These are phyloP conservation scores for Pyrenochaeta sp. DNA, from an alignment of 2,329 filamentous ascomycete genomes.

Conservation along the genomic window DNA sequence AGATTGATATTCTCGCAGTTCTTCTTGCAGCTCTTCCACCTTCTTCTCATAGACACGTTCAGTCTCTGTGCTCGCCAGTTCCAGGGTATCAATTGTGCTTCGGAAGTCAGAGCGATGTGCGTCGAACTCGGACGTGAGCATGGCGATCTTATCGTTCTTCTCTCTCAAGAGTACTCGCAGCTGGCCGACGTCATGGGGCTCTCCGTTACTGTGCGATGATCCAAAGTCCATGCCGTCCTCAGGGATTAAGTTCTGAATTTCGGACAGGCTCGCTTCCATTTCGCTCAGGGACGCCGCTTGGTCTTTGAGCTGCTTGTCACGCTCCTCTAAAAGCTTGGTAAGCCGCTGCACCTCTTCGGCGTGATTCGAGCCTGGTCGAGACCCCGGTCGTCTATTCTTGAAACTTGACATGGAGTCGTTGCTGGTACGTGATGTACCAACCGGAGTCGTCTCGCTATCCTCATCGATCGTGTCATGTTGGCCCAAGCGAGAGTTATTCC, in stretches of 20 bases:
- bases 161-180: slow-evolving; percentile 85
- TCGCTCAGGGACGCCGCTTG: slow-evolving; percentile 83
- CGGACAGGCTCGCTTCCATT: slow-evolving; percentile 88
- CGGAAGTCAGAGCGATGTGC: slow-evolving; percentile 93
- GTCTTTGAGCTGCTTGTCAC: slow-evolving; percentile 87
- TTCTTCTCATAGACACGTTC: slow-evolving; percentile 95
- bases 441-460: slow-evolving; percentile 57
- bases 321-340: slow-evolving; percentile 77
- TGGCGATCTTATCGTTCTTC: slow-evolving; percentile 95
- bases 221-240: slow-evolving; percentile 58
- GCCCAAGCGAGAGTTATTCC: slow-evolving; percentile 57
- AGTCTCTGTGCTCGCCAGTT: slow-evolving; percentile 94
- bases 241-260: slow-evolving; percentile 77
- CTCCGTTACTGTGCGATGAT: slow-evolving; percentile 55
- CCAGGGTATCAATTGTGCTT: slow-evolving; percentile 94
- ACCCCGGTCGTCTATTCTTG: slow-evolving; percentile 38
- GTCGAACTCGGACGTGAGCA: slow-evolving; percentile 94
- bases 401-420: slow-evolving; percentile 62
- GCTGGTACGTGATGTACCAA: slow-evolving; percentile 60
- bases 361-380: slow-evolving; percentile 46
- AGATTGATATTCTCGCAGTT: slow-evolving; percentile 83
- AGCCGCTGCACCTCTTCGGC: slow-evolving; percentile 76
- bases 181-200: slow-evolving; percentile 72
- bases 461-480: slow-evolving; percentile 52
- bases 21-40: slow-evolving; percentile 83